Conservation (phyloP, 192 early-diverging fungal genomes). For the Geosiphon pyriformis region DNA sequence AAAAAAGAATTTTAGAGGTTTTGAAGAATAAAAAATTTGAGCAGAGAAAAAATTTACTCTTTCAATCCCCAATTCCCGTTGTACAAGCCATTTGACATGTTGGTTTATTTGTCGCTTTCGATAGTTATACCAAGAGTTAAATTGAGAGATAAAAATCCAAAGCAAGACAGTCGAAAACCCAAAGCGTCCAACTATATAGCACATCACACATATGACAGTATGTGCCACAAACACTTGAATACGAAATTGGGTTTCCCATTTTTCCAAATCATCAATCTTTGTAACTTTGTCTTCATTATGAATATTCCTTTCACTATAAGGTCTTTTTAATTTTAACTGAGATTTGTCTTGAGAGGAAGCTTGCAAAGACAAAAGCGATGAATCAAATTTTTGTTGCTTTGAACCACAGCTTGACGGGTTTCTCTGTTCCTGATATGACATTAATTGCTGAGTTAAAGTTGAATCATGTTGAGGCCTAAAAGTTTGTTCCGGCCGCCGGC, state of each 20-base stretch:
- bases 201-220: background rate
- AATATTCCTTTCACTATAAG: background rate
- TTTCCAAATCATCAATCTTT: background rate
- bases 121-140: background rate
- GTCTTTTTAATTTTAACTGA: background rate
- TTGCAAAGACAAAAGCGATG: background rate
- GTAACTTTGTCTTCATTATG: background rate
- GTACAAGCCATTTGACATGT: background rate
- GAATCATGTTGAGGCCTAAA: background rate
- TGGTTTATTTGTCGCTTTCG: background rate
- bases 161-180: background rate
- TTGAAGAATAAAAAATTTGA: background rate
- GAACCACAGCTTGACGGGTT: too few species aligned
- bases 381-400: too few species aligned
- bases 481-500: background rate
- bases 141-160: background rate
- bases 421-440: too few species aligned
- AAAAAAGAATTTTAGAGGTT: background rate
- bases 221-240: background rate
- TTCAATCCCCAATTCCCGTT: background rate
- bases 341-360: background rate
- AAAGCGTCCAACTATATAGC: background rate
- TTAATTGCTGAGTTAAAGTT: too few species aligned
- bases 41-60: slow-evolving; percentile 2
- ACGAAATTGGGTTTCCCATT: background rate